These are phyloP conservation scores for Rhizophagus sp. DNA, from an alignment of 192 early-diverging fungal genomes.

Conservation along the genomic window DNA sequence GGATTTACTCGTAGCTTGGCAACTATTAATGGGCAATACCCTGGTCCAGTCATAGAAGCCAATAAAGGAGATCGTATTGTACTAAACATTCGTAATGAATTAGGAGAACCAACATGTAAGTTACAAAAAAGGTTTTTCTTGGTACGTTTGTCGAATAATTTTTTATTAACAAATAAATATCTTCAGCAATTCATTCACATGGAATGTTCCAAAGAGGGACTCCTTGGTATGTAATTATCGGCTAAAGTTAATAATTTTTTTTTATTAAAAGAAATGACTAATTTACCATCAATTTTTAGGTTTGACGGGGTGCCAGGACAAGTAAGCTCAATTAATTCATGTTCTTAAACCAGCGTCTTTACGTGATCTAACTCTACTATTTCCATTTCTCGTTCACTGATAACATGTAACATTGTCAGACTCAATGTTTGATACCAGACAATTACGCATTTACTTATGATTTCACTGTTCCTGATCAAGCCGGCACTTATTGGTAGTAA, in stretches of 20 bases:
- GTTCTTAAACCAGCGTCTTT: no score
- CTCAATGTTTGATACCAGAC: slow-evolving; percentile 54
- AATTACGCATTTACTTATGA: slow-evolving; percentile 70
- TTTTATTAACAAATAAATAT: no score
- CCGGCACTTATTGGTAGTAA: slow-evolving; percentile 77
- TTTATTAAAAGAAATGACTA: no score
- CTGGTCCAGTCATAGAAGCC: neutral
- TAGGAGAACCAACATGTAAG: neutral
- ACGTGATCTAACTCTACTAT: no score
- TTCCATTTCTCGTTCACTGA: no score
- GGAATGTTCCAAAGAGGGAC: slow-evolving; percentile 53
- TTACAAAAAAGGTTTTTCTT: no score
- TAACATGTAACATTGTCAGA: no score
- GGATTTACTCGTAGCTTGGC: neutral
- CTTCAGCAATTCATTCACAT: slow-evolving; percentile 57
- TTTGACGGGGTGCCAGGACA: no score
- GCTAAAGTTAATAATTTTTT: no score
- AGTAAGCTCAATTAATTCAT: no score
- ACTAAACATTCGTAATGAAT: neutral
- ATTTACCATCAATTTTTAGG: no score
- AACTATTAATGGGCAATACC: neutral
- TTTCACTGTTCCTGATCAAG: slow-evolving; percentile 57
- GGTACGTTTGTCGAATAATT: no score
- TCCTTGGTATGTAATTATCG: neutral
- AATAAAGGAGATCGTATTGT: neutral